Percentiles rank a stretch among this genome's conserved stretches.
Evolutionary conservation across 2,329 filamentous ascomycete genomes (phyloP).

Genomic region (Aspergillus carbonarius): DNA sequence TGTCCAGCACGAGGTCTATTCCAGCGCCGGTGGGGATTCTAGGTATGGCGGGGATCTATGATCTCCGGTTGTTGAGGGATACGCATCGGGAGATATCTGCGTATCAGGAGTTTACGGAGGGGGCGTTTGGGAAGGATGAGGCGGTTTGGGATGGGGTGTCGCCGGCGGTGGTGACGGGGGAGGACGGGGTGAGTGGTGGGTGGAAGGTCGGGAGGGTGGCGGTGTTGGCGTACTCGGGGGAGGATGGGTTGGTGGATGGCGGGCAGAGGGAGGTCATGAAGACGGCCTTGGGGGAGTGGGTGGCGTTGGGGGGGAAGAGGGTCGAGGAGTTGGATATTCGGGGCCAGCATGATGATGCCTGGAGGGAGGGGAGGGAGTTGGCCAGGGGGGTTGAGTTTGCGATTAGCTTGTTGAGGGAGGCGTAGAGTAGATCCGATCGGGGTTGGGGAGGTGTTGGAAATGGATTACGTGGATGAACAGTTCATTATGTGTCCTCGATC

Average conservation of each 20-base stretch:
- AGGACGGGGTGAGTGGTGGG: conserved; percentile 27
- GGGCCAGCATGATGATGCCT: conserved; percentile 44
- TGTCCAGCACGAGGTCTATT: conserved; percentile 2
- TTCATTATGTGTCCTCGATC: neutral
- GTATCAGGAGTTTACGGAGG: conserved; percentile 43
- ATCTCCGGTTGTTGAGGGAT: conserved; percentile 39
- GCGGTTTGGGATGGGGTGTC: conserved; percentile 40
- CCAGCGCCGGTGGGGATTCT: conserved; percentile 30
- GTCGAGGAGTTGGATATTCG: conserved; percentile 40
- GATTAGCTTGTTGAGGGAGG: conserved; percentile 28
- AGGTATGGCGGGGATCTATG: conserved; percentile 48
- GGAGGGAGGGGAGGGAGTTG: conserved; percentile 42
- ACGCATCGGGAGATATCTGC: conserved; percentile 30
- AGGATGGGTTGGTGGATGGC: conserved; percentile 43
- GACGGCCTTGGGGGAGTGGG: conserved; percentile 49
- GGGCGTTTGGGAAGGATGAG: conserved; percentile 44
- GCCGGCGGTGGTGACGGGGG: conserved; percentile 34
- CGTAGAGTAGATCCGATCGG: neutral
- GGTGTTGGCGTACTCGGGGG: conserved; percentile 43
- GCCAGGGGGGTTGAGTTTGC: conserved; percentile 37
- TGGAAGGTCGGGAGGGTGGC: conserved; percentile 37
- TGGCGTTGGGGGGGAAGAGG: conserved; percentile 31
- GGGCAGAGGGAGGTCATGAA: conserved; percentile 46
- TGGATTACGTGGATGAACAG: neutral
- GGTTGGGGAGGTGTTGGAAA: neutral